Base-by-base conservation (phyloP, 805 yeast species). In the Ogataea pini region DNA sequence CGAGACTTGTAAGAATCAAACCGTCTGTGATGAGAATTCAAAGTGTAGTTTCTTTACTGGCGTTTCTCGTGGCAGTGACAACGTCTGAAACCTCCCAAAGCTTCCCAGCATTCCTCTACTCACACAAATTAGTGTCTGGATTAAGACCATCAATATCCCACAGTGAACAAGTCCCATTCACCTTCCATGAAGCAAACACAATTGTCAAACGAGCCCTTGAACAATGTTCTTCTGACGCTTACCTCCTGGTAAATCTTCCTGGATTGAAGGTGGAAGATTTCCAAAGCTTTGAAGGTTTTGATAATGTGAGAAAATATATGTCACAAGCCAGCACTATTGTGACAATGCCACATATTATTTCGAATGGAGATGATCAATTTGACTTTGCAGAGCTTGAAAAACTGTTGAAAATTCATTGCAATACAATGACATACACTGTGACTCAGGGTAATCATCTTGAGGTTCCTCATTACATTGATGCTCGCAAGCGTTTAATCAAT, bases 271-370 rank as follows among this genome's bases (percentile, higher is more conserved):
- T 73, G 34, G 65, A 71, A 18, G 86, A 82, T 59, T 74, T 80
- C 27, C 62, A 65, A 20, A 47, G 70, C 29, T 72, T 72, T 51
- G 57, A 64, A 13, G 56, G 61, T 28, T 82, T 83, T 71, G 72
- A 70, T 1, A 71, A 75, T 49, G 52, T 85, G 4, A 71, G 83
- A 49, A 72, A 76, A 36, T 77, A 79, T 58, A 59, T 82, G 51
- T 64, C 72, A 18, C 68, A 73, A 61, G 71, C 87, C n/a, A 83
- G 90, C 4, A 79, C 88, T 0, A 69, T 82, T 7, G 70, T 82
- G 3, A 77, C 81, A 1, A 68, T 85, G 46, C 87, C 89, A 3
- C 70, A 81, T 54, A 65, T 75, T 7, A 64, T 72, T 1, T 47
- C 57, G 2, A 48, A 65, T 0, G 17, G 13, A n/a, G 53, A 49